Percentiles rank a stretch among this genome's conserved stretches.
phyloP scores from a whole-genome alignment of 2,329 filamentous ascomycete species.

The Sporothrix protearum region DNA sequence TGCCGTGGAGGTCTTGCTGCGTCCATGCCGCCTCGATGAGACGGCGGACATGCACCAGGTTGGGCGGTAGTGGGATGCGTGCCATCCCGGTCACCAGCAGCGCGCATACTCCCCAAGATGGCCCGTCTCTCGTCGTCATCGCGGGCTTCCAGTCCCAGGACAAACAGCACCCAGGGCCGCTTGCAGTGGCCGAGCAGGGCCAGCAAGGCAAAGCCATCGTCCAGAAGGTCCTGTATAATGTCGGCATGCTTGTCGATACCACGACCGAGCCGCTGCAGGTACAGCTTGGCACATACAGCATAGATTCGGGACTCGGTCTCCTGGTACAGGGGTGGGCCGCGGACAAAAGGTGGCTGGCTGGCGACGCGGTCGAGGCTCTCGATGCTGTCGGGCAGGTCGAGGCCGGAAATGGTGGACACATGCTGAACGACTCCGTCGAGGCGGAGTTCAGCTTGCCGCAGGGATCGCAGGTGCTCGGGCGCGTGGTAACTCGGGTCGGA shows the following conservation, averaged over 20 bases:
- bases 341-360: background rate
- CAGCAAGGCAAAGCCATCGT: background rate
- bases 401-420: background rate
- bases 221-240: background rate
- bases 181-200: background rate
- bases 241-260: background rate
- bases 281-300: slow-evolving; percentile 21
- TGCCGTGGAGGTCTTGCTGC: slow-evolving; percentile 21
- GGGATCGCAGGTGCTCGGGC: background rate
- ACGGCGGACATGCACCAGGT: slow-evolving; percentile 6
- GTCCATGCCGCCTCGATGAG: slow-evolving; percentile 24
- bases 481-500: slow-evolving; percentile 20
- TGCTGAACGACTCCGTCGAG: slow-evolving; percentile 24
- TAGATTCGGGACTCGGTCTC: slow-evolving; percentile 19
- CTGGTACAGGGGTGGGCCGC: background rate
- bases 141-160: slow-evolving; percentile 26
- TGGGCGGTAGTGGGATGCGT: slow-evolving; percentile 19
- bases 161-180: slow-evolving; percentile 26
- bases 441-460: slow-evolving; percentile 23
- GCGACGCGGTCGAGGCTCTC: background rate
- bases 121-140: slow-evolving; percentile 22
- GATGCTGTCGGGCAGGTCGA: background rate
- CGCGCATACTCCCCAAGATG: slow-evolving; percentile 4
- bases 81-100: background rate
- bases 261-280: slow-evolving; percentile 22